phyloP scores from a whole-genome alignment of 306 rosid species.

The Ammopiptanthus mongolicus region DNA sequence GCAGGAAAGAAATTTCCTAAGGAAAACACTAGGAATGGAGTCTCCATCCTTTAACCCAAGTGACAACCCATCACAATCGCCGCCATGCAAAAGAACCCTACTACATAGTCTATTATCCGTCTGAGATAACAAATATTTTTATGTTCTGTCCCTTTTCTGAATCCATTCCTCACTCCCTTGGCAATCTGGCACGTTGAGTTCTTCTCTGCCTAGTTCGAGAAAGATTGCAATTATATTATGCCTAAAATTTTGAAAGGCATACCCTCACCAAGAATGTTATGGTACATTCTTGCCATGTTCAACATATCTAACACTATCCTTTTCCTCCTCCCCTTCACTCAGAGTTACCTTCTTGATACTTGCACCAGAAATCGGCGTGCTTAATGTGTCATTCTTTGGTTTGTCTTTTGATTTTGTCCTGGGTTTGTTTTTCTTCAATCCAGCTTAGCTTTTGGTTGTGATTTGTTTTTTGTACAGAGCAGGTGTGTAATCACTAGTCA shows the following conservation, averaged over 20 bases:
- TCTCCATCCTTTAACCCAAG: constrained; percentile 52
- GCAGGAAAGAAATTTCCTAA: constrained; percentile 87
- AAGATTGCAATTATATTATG: constrained; percentile 46
- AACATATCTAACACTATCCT: constrained; percentile 47
- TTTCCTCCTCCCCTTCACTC: constrained; percentile 25
- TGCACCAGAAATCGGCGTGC: constrained; percentile 41
- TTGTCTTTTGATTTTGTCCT: constrained; percentile 45
- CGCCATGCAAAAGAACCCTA: constrained; percentile 88
- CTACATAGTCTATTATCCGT: constrained; percentile 62
- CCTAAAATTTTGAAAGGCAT: constrained; percentile 63
- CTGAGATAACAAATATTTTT: constrained; percentile 25
- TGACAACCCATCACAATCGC: constrained; percentile 54
- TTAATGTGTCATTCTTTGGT: constrained; percentile 64
- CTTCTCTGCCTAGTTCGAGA: constrained; percentile 24
- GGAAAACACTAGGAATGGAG: constrained; percentile 81
- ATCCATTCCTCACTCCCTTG: constrained; percentile 1
- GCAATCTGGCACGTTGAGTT: constrained; percentile 16
- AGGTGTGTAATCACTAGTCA: constrained; percentile 44
- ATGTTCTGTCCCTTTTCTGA: neutral
- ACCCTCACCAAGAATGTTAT: constrained; percentile 38
- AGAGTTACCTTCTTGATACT: constrained; percentile 26
- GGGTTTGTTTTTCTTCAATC: constrained; percentile 40
- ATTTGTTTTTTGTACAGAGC: constrained; percentile 58
- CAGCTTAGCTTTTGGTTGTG: constrained; percentile 49
- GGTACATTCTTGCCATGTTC: constrained; percentile 48